Base-by-base conservation (phyloP, 108 stramenopile genomes). In the Stephanodiscus triporus region DNA sequence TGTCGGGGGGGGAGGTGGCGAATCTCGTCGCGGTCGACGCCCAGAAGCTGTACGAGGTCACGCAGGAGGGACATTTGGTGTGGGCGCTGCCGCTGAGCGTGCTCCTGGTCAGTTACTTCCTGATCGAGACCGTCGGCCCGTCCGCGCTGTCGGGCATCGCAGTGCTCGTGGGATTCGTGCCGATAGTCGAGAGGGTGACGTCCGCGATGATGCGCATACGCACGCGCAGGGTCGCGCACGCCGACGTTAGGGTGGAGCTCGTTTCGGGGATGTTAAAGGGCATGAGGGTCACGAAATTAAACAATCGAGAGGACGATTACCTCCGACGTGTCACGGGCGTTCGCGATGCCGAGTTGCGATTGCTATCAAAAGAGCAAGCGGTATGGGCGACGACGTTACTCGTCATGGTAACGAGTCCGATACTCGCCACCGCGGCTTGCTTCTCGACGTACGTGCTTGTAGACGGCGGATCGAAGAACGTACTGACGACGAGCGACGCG, bases 71-170 rank as follows among this genome's bases (percentile, higher is more conserved):
- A 0, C 93, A 96, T 84, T 79, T 63, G 20, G 34, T 65, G n/a
- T 97, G 96, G 96, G 75, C 86, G 36, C 76, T 91, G 37, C 96
- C 95, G 16, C 57, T 97, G 9, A 81, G 81, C 47, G 83, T 95
- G 70, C 37, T 85, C 5, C 57, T 97, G 6, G 94, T 95, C 4
- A 73, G 82, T 6, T 66, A 85, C 14, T 81, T 92, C 27, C 64
- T 97, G 45, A 50, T 86, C 9, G 22, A 84, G 2, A 65, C 88
- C 6, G 22, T 94, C 59, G 94, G 95, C 0, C 82, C 82, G 13
- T 64, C 82, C 0, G 87, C 88, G 9, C 37, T 93, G 2, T 84
- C 93, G 6, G 96, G 96, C 1, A 84, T 93, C 32, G 75, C 72
- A 1, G 80, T 82, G 9, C 65, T 97, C 47, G 70, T 95, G 54